Percentiles rank a stretch among this genome's conserved stretches.
These are phyloP conservation scores for Ganoderma multipileum DNA, from an alignment of 1,284 basidiomycete species.

Conservation along the genomic window DNA sequence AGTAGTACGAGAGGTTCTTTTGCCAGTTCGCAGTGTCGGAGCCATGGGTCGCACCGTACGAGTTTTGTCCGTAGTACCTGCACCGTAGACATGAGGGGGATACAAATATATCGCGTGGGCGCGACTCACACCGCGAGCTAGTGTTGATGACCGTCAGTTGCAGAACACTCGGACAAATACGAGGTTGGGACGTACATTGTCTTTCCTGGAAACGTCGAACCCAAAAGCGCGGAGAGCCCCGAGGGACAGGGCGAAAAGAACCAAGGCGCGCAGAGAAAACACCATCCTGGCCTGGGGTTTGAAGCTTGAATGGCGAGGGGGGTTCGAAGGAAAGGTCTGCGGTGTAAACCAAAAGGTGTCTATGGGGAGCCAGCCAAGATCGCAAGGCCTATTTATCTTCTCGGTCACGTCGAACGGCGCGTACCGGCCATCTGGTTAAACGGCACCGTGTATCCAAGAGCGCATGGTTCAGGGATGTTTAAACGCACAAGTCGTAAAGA, in stretches of 20 bases:
- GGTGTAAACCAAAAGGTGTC: neutral
- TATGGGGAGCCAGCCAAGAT: neutral
- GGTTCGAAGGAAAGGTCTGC: neutral
- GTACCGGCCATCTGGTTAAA: neutral
- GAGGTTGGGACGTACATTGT: conserved; percentile 34
- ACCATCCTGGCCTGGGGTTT: conserved; percentile 11
- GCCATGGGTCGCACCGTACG: conserved; percentile 57
- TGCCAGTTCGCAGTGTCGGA: conserved; percentile 55
- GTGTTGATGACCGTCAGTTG: neutral
- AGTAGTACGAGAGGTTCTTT: conserved; percentile 56
- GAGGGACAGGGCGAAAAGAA: conserved; percentile 25
- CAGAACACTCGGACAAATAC: neutral
- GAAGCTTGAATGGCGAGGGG: neutral
- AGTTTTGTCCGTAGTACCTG: conserved; percentile 59
- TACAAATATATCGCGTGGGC: neutral
- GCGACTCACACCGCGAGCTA: conserved; percentile 9
- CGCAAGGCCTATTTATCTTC: neutral
- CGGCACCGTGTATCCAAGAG: neutral
- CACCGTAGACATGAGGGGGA: neutral
- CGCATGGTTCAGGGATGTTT: neutral
- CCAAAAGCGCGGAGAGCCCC: conserved; percentile 23
- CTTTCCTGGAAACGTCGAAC: conserved; percentile 36
- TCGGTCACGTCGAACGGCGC: neutral
- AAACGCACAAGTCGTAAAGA: neutral
- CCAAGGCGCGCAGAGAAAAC: conserved; percentile 23